phyloP scores from a whole-genome alignment of 2,329 filamentous ascomycete species.

The Exophiala aquamarina region DNA sequence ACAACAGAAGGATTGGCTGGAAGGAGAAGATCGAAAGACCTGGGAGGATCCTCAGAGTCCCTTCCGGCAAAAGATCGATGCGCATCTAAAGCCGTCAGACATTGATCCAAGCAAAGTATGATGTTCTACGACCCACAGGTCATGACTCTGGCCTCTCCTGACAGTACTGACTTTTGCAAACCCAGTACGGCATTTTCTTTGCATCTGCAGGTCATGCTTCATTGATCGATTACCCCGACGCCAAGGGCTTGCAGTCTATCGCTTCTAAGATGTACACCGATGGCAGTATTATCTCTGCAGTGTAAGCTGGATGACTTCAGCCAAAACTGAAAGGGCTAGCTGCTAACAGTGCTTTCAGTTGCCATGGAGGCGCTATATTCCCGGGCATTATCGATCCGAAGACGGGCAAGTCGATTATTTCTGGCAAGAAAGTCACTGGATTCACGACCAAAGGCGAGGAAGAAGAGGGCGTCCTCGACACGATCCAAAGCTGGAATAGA shows the following conservation, averaged over 20 bases:
- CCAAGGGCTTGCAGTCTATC: conserved; percentile 30
- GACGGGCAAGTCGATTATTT: conserved; percentile 36
- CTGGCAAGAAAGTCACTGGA: conserved; percentile 38
- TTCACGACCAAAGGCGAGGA: conserved; percentile 40
- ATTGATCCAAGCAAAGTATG: conserved; percentile 28
- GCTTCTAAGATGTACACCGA: conserved; percentile 32
- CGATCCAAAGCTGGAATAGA: conserved; percentile 34
- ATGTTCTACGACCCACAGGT: background rate
- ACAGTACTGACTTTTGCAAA: no score
- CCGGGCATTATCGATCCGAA: conserved; percentile 33
- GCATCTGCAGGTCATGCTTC: conserved; percentile 42
- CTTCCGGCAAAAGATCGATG: conserved; percentile 36
- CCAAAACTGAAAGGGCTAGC: background rate
- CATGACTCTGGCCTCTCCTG: background rate
- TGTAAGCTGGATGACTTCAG: conserved; percentile 30
- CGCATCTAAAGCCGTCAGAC: conserved; percentile 31
- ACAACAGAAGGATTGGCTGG: conserved; percentile 36
- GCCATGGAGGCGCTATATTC: conserved; percentile 42
- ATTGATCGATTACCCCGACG: conserved; percentile 42
- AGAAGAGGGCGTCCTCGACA: conserved; percentile 36
- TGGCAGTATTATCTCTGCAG: conserved; percentile 36
- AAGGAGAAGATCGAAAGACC: conserved; percentile 33
- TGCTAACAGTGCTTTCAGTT: conserved; percentile 21
- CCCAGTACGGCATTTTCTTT: conserved; percentile 40
- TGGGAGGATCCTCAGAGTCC: conserved; percentile 35